Conservation (phyloP, 176 grass and related monocot genomes). For the Themeda triandra region DNA sequence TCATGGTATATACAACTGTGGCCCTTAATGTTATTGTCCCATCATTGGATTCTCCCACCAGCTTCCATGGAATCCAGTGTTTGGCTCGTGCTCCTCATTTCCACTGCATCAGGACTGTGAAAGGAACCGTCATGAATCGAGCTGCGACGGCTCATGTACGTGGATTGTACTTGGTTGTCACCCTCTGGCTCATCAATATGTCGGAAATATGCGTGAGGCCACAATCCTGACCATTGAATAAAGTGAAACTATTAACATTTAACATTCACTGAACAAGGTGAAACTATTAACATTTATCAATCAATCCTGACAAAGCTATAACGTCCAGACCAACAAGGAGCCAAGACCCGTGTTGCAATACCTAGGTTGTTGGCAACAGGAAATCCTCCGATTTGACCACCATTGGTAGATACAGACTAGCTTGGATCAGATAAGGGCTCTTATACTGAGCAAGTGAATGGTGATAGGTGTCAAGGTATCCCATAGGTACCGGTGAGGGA, state of each 20-base stretch:
- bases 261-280: conserved; percentile 8
- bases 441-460: too few relatives aligned
- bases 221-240: conserved; percentile 44
- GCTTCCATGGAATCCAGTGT: conserved; percentile 34
- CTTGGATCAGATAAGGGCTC: too few relatives aligned
- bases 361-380: too few relatives aligned
- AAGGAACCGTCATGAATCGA: not conserved
- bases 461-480: too few relatives aligned
- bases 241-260: not conserved
- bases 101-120: not conserved
- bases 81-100: conserved; percentile 18
- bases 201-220: conserved; percentile 43
- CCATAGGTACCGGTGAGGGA: too few relatives aligned
- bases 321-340: too few relatives aligned
- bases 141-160: not conserved
- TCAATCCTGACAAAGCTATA: not conserved
- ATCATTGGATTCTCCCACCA: conserved; percentile 21
- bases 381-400: too few relatives aligned
- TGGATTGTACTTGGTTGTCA: conserved; percentile 12
- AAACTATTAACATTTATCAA: not conserved
- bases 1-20: not conserved
- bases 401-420: too few relatives aligned
- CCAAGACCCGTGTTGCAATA: too few relatives aligned
- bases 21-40: not conserved
- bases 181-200: conserved; percentile 27